Base-by-base conservation (phyloP, 176 grass and related monocot genomes). In the Ensete ventricosum region DNA sequence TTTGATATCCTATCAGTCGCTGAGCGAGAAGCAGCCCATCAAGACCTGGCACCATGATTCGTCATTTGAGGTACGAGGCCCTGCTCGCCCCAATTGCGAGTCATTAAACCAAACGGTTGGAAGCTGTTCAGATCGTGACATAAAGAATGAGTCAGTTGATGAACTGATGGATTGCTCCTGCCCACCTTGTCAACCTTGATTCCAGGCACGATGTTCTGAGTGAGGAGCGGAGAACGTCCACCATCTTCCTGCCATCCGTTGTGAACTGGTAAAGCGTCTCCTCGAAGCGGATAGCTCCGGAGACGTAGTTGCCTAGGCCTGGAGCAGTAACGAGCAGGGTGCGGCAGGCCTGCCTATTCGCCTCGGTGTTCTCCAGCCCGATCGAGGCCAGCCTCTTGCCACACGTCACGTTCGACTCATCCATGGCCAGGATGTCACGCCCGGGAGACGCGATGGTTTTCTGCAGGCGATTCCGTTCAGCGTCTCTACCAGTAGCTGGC, bases 171-270 rank as follows among this genome's bases (percentile, higher is more conserved):
- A 24, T 62, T 62, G 16, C 4, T 23, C 10, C 16, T 6, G 34
- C 63, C 68, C 14, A 78, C 76, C 76, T 78, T 78, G 50, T 78
- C 76, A 10, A 78, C 76, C 22, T 78, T 78, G 62, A 78, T 78
- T 2, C 76, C 51, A 9, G 76, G 76, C 21, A 78, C 60, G 14
- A 78, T 78, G 60, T 67, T 78, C 43, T 78, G 76, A 22, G 60
- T 50, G 14, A 14, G 8, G 34, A 77, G 75, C 11, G 8, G 34
- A 77, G 75, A 7, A 77, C 75, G 13, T 77, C 75, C 1, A 77
- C 75, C 34, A 77, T 77, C 75, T 77, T 65, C 34, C 52, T 49
- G 29, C 60, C 75, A 16, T 77, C 75, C 11, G 60, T 64, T n/a
- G 75, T 65, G n/a, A 63, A 55, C 14, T 78, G 64, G 51, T 78